Conservation (phyloP, 2,329 filamentous ascomycete species). For the Aspergillus vadensis region DNA sequence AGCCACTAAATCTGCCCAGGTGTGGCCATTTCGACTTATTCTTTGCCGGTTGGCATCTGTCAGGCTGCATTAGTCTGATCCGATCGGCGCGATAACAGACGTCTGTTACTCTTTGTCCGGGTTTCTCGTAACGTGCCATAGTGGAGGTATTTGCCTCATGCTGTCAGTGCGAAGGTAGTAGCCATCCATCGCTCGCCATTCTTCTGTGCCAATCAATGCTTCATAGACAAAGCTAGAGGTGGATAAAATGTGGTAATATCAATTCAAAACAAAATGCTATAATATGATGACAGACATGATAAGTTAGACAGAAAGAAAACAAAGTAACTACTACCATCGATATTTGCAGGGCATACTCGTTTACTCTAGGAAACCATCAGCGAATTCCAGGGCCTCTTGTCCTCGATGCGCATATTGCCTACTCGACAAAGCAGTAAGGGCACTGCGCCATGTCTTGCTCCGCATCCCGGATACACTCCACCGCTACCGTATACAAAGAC, state of each 20-base stretch:
- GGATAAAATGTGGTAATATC: too few relatives aligned
- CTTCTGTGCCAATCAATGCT: too few relatives aligned
- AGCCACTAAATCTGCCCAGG: not conserved
- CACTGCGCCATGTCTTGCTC: not conserved
- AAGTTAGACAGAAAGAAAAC: too few relatives aligned
- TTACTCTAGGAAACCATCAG: too few relatives aligned
- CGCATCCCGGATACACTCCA: not conserved
- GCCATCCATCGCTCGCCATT: too few relatives aligned
- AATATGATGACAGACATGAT: too few relatives aligned
- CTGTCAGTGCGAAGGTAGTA: too few relatives aligned
- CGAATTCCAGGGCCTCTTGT: rapidly evolving
- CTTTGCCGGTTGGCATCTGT: not conserved
- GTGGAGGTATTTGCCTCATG: not conserved
- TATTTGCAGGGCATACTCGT: too few relatives aligned
- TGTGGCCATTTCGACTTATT: not conserved
- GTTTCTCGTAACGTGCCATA: not conserved
- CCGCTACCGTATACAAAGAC: not conserved
- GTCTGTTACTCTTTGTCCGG: not conserved
- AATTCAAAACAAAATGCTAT: too few relatives aligned
- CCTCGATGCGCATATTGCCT: too few relatives aligned
- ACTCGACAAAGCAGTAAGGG: not conserved
- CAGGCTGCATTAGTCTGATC: not conserved
- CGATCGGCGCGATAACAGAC: not conserved
- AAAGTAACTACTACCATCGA: too few relatives aligned
- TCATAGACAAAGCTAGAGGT: too few relatives aligned